A percentile compares a stretch with the other conserved stretches of the same genome.
Evolutionary conservation across 2,329 filamentous ascomycete genomes (phyloP).

Genomic region (Lithohypha guttulata): DNA sequence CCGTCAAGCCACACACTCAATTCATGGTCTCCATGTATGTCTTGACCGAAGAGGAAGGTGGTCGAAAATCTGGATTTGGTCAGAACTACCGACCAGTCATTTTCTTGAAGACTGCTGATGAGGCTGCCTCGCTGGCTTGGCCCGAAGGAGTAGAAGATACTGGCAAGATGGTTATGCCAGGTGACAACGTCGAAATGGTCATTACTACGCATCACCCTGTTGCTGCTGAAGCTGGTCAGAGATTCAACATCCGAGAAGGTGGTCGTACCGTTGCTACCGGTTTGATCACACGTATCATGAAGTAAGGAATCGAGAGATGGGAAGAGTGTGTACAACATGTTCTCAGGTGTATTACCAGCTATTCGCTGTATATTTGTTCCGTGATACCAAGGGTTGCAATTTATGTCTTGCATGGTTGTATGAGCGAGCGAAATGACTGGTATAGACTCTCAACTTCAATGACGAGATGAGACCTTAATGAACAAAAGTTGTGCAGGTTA

Average conservation of each 20-base stretch:
- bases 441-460: constrained; percentile 21
- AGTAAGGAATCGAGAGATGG: constrained; percentile 24
- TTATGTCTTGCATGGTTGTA: constrained; percentile 9
- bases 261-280: constrained; percentile 80
- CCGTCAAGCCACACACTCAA: constrained; percentile 75
- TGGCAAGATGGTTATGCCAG: constrained; percentile 85
- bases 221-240: constrained; percentile 81
- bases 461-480: constrained; percentile 8
- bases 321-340: constrained; percentile 5
- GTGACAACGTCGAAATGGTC: constrained; percentile 98
- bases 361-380: constrained; percentile 11
- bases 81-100: constrained; percentile 96
- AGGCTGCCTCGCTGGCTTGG: constrained; percentile 68
- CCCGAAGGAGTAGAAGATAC: constrained; percentile 69
- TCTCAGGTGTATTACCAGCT: constrained; percentile 7
- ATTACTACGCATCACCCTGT: constrained; percentile 75
- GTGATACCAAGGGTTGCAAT: constrained; percentile 6
- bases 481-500: constrained; percentile 9
- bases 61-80: constrained; percentile 89
- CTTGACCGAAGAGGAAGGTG: constrained; percentile 93
- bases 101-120: constrained; percentile 82
- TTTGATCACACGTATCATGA: constrained; percentile 62
- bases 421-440: constrained; percentile 10
- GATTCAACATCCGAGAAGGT: constrained; percentile 97
- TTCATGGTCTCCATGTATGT: constrained; percentile 97